Base-by-base conservation (phyloP, 2,329 filamentous ascomycete genomes). In the Fusarium sp. region DNA sequence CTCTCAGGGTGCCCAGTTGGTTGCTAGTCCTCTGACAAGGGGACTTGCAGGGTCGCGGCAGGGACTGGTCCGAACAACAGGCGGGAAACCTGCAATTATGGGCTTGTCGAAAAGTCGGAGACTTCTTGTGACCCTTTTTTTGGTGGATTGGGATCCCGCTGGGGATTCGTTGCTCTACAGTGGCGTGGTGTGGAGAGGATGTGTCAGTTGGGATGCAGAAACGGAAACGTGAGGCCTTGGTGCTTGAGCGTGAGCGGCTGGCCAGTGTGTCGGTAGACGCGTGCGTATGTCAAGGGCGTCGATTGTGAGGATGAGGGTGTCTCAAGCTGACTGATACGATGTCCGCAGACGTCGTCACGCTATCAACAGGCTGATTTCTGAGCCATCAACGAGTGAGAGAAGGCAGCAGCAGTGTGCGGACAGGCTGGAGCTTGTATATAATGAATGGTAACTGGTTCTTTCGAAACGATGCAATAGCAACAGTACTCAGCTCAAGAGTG, bases 261-360 rank as follows among this genome's bases (percentile, higher is more conserved):
- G 60, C 38, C 29, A 73, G 65, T 25, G 63, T 56, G 70, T 70
- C 45, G 64, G 40, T 65, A 42, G 66, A 70, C 45, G 45, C 63
- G 54, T 61, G 50, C 50, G 62, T 57, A 36, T 47, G 42, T 47
- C 42, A 25, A 47, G 42, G 42, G 42, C 42, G 42, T 16, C 40
- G 50, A 61, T 42, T 45, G 20, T 63, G 60, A 63, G 31, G 31
- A 25, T 54, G 60, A 65, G 68, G 52, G 22, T 75, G 73, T 75
- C 69, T 75, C 73, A 73, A 62, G 64, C 61, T 73, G 69, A 64
- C 66, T 68, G 73, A 65, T 72, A 58, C 62, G 59, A 73, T 73
- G 65, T 75, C 72, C 69, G 71, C 69, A 75, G 72, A 66, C 72
- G 72, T 74, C 63, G 72, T 74, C 68, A 74, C 72, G 65, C 72